Evolutionary conservation across 176 grass and related monocot species (phyloP).

Genomic region (Ensete ventricosum): DNA sequence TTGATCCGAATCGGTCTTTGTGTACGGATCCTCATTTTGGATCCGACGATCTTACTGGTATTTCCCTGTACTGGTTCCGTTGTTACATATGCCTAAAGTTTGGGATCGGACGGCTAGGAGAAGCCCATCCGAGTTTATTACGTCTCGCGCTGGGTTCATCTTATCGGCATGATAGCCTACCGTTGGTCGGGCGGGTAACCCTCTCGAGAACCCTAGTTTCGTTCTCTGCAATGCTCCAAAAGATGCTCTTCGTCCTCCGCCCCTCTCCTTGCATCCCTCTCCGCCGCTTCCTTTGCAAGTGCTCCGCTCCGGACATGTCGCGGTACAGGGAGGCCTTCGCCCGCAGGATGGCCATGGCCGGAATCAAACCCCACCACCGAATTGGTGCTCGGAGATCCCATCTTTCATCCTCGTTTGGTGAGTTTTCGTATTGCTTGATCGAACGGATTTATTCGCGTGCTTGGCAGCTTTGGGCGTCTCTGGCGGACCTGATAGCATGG

Average conservation of each 20-base stretch:
- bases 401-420: neutral
- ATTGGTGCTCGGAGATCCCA: constrained; percentile 33
- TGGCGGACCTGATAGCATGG: constrained; percentile 89
- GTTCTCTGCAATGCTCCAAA: neutral
- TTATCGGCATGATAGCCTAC: neutral
- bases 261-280: constrained; percentile 21
- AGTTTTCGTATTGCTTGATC: neutral
- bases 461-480: constrained; percentile 67
- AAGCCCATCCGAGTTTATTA: neutral
- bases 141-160: neutral
- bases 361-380: constrained; percentile 71
- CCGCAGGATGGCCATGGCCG: constrained; percentile 63
- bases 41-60: neutral
- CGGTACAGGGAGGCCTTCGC: constrained; percentile 50
- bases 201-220: neutral
- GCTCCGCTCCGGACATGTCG: constrained; percentile 17
- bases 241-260: constrained; percentile 31
- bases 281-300: constrained; percentile 37
- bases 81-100: neutral
- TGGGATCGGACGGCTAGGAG: neutral
- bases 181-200: no score
- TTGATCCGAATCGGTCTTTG: no score
- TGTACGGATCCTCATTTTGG: neutral
- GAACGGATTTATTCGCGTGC: neutral
- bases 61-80: no score